Evolutionary conservation across 2,329 filamentous ascomycete genomes (phyloP).

Genomic region (Claviceps digitariae): DNA sequence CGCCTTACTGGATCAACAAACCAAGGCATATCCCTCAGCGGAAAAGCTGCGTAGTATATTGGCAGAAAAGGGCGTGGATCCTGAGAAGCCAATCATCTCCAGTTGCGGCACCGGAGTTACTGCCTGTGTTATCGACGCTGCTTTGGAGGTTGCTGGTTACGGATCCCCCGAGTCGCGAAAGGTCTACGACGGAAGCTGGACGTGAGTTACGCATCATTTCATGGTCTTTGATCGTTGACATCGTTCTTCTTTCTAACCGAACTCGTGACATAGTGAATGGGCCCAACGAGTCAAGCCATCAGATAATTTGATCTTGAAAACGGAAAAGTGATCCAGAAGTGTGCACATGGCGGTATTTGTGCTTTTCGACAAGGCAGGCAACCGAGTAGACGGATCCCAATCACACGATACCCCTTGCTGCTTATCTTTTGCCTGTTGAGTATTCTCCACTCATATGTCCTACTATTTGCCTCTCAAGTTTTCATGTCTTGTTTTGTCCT

Average conservation of each 20-base stretch:
- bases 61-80: conserved; percentile 64
- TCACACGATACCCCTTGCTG: conserved; percentile 1
- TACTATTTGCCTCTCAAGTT: background rate
- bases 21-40: conserved; percentile 63
- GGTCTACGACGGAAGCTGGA: conserved; percentile 97
- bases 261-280: conserved; percentile 40
- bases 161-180: conserved; percentile 52
- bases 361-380: background rate
- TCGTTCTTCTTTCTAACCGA: conserved; percentile 14
- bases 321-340: conserved; percentile 14
- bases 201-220: conserved; percentile 46
- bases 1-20: conserved; percentile 66
- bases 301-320: conserved; percentile 49
- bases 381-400: background rate
- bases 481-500: background rate
- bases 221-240: background rate
- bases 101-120: conserved; percentile 93
- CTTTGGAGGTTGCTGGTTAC: conserved; percentile 64
- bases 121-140: conserved; percentile 80
- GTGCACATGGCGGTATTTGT: conserved; percentile 2
- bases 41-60: conserved; percentile 66
- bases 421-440: background rate
- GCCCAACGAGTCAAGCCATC: conserved; percentile 49
- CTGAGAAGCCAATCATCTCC: conserved; percentile 66
- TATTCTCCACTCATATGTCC: background rate